These are phyloP conservation scores for Asterionellopsis glacialis DNA, from an alignment of 108 stramenopile species.

Conservation along the genomic window DNA sequence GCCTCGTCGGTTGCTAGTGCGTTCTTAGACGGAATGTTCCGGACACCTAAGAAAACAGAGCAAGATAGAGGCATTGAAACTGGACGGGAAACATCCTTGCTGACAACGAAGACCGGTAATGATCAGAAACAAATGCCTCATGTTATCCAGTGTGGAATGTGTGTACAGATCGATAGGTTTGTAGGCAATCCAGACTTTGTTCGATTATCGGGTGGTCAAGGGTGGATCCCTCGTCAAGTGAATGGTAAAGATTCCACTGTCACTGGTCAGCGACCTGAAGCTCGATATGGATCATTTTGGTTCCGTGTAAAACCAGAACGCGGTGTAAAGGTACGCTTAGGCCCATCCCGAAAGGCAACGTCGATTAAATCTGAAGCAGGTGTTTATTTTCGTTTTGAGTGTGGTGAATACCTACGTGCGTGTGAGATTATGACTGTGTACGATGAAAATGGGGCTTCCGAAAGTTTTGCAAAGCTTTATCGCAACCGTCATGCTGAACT, in stretches of 20 bases:
- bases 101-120: too few relatives aligned
- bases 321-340: conserved; percentile 72
- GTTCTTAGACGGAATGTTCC: conserved; percentile 56
- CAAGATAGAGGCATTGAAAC: too few relatives aligned
- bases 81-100: conserved; percentile 11
- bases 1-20: conserved; percentile 58
- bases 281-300: conserved; percentile 82
- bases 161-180: conserved; percentile 62
- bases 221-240: conserved; percentile 69
- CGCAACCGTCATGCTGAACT: conserved; percentile 56
- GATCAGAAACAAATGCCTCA: background rate
- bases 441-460: conserved; percentile 23
- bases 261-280: conserved; percentile 39
- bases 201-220: conserved; percentile 66
- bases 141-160: conserved; percentile 61
- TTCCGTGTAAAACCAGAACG: conserved; percentile 53
- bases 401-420: conserved; percentile 81
- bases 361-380: conserved; percentile 67
- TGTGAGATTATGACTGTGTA: conserved; percentile 75
- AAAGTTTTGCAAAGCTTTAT: conserved; percentile 83
- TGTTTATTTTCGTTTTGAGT: conserved; percentile 79
- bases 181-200: conserved; percentile 49
- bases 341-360: conserved; percentile 66
- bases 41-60: conserved; percentile 36
- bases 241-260: conserved; percentile 25